These are phyloP conservation scores for Zarea fungicola DNA, from an alignment of 2,329 filamentous ascomycete species.

Conservation along the genomic window DNA sequence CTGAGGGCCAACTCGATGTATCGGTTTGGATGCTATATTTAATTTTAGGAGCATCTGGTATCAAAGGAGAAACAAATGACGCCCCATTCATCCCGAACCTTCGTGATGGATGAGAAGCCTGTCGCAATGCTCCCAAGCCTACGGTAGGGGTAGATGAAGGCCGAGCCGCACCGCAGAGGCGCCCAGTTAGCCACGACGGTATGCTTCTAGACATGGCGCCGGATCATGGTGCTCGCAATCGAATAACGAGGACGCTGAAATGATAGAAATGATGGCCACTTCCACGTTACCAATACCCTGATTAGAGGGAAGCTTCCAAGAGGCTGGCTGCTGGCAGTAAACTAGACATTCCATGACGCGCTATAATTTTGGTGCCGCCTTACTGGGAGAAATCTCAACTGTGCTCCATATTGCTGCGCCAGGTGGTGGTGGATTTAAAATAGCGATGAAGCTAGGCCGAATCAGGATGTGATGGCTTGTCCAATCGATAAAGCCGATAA, in stretches of 20 bases:
- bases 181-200: slow-evolving; percentile 31
- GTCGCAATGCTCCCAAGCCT: slow-evolving; percentile 10
- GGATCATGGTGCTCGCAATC: slow-evolving; percentile 31
- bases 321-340: slow-evolving; percentile 2
- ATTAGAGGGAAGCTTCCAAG: slow-evolving; percentile 3
- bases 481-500: slow-evolving; percentile 40
- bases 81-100: neutral
- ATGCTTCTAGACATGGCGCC: slow-evolving; percentile 37
- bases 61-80: neutral
- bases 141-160: slow-evolving; percentile 14
- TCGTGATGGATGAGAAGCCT: neutral
- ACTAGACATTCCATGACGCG: slow-evolving; percentile 8
- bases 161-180: slow-evolving; percentile 28
- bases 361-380: slow-evolving; percentile 8
- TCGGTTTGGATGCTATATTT: neutral
- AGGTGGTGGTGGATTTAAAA: neutral
- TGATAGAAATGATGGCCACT: neutral
- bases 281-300: neutral
- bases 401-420: neutral
- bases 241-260: slow-evolving; percentile 14
- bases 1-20: neutral
- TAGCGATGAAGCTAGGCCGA: neutral
- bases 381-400: neutral
- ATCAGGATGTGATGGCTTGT: neutral
- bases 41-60: neutral